These are phyloP conservation scores for Tympanopsis confertula DNA, from an alignment of 2,329 filamentous ascomycete species.

Conservation along the genomic window DNA sequence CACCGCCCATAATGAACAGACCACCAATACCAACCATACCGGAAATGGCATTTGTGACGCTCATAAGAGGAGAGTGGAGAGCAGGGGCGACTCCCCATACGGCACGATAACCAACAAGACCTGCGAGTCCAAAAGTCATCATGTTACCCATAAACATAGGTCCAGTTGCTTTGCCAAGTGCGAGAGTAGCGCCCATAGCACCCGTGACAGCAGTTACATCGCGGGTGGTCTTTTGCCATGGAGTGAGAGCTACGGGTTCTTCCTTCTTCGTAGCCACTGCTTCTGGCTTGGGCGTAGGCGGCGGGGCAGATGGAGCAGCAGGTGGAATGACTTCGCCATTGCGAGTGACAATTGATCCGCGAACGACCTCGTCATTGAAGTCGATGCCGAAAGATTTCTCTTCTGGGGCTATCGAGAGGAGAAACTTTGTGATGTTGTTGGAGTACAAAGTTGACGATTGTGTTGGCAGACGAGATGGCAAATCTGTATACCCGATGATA, in stretches of 20 bases:
- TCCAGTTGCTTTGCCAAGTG: constrained; percentile 68
- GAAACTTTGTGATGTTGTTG: constrained; percentile 84
- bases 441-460: constrained; percentile 85
- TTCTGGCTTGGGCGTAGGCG: constrained; percentile 38
- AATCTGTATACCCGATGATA: constrained; percentile 81
- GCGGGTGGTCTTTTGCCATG: constrained; percentile 69
- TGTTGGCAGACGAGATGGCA: constrained; percentile 75
- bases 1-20: constrained; percentile 78
- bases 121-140: constrained; percentile 74
- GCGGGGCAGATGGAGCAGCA: constrained; percentile 39
- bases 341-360: constrained; percentile 71
- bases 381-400: constrained; percentile 73
- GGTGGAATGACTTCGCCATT: constrained; percentile 67
- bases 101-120: constrained; percentile 75
- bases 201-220: constrained; percentile 66
- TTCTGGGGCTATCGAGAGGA: constrained; percentile 69
- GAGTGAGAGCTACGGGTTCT: constrained; percentile 58
- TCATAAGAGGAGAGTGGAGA: constrained; percentile 82
- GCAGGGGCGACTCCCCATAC: constrained; percentile 80
- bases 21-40: constrained; percentile 85
- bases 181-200: constrained; percentile 65
- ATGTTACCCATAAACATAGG: constrained; percentile 81
- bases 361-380: constrained; percentile 72
- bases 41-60: constrained; percentile 84
- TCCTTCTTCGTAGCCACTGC: constrained; percentile 34